Percentiles rank a stretch among this genome's conserved stretches.
phyloP scores from a whole-genome alignment of 805 yeast species.

The Nematodospora valgi region DNA sequence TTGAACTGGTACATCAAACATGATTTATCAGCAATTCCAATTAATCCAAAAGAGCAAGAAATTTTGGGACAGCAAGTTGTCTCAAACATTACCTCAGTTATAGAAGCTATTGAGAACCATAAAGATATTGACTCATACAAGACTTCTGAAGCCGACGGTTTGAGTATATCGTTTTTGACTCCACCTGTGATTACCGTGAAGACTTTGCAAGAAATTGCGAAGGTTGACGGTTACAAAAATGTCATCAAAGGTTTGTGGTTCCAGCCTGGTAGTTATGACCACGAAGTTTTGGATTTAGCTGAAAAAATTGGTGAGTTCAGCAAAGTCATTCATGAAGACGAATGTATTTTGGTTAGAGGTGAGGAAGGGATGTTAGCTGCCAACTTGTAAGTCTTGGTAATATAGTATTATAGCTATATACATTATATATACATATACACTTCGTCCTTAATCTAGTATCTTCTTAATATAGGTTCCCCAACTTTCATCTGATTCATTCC shows the following conservation, averaged over 20 bases:
- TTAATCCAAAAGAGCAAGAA: conserved; percentile 54
- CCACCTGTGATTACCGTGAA: conserved; percentile 59
- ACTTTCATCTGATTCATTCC: conserved; percentile 24
- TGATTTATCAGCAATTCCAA: conserved; percentile 57
- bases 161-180: conserved; percentile 67
- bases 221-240: conserved; percentile 36
- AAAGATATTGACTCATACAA: conserved; percentile 21
- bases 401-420: conserved; percentile 1
- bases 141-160: conserved; percentile 36
- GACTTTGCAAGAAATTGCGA: conserved; percentile 33
- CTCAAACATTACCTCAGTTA: conserved; percentile 24
- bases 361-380: conserved; percentile 44
- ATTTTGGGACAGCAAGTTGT: conserved; percentile 46
- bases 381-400: conserved; percentile 23
- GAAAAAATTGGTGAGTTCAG: conserved; percentile 29
- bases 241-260: conserved; percentile 66
- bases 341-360: conserved; percentile 72
- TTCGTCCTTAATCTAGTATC: conserved; percentile 24
- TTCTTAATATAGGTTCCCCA: conserved; percentile 46
- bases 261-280: conserved; percentile 77
- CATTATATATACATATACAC: conserved; percentile 1
- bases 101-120: conserved; percentile 17
- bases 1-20: conserved; percentile 62
- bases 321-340: conserved; percentile 45
- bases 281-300: conserved; percentile 44